These are phyloP conservation scores for Corylus avellana DNA, from an alignment of 306 rosid genomes.

Conservation along the genomic window DNA sequence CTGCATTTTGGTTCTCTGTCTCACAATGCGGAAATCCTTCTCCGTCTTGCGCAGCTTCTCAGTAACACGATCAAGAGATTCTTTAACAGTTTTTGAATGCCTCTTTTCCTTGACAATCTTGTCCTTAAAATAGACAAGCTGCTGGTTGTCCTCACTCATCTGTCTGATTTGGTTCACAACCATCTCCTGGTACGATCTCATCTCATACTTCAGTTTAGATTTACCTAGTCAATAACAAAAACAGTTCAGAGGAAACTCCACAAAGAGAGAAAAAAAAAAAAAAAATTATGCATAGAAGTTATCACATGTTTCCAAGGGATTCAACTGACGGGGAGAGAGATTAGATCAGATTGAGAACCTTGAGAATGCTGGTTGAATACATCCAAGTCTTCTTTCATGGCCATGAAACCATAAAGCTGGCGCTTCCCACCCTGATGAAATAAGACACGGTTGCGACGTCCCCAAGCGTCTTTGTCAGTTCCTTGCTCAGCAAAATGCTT, in stretches of 20 bases:
- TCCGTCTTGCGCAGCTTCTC: conserved; percentile 56
- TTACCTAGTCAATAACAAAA: conserved; percentile 48
- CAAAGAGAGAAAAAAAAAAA: neutral
- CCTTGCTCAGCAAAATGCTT: conserved; percentile 70
- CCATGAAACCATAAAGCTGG: conserved; percentile 77
- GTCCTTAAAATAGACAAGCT: conserved; percentile 50
- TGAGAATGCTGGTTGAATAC: conserved; percentile 65
- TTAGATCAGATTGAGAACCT: conserved; percentile 43
- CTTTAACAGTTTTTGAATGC: conserved; percentile 45
- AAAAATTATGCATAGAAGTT: neutral
- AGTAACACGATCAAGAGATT: conserved; percentile 43
- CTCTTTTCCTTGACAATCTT: conserved; percentile 40
- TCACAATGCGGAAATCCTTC: conserved; percentile 61
- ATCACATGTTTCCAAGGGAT: conserved; percentile 6
- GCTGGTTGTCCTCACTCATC: conserved; percentile 75
- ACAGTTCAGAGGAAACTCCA: neutral
- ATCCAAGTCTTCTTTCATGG: conserved; percentile 70
- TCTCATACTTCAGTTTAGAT: conserved; percentile 63
- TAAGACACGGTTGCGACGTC: conserved; percentile 29
- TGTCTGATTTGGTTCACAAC: conserved; percentile 66
- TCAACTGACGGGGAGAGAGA: conserved; percentile 8
- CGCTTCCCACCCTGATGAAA: conserved; percentile 67
- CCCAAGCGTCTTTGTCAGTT: conserved; percentile 70
- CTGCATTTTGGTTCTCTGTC: conserved; percentile 51
- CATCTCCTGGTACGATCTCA: conserved; percentile 76